Base-by-base conservation (phyloP, 805 yeast species). In the Yarrowia sp. region DNA sequence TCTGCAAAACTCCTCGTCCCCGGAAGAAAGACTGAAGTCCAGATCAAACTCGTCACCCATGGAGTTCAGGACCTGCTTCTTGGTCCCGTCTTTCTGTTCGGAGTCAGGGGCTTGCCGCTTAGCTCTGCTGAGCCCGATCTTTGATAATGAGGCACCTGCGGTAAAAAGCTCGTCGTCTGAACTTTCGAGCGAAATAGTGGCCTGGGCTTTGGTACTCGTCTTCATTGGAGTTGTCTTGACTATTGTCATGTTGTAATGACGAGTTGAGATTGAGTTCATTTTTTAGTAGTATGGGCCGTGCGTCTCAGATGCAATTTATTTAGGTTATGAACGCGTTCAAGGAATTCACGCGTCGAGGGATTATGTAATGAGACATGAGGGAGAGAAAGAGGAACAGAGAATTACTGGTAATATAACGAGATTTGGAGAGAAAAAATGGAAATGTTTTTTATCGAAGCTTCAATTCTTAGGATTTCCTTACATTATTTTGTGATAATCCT, bases 11-110 rank as follows among this genome's bases (percentile, higher is more conserved):
- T 14, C 16, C 9, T 54, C 61, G 26, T 54, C 61, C 8, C 26
- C 46, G 3, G 61, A 54, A 24, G 59, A 35, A n/a, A 52, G 22
- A n/a, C n/a, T 24, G 33, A 49, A 4, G 4, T 49, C 58, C 19
- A 54, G 26, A 19, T 54, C 61, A 26, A 54, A 54, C 35, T 26
- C 35, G 35, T 54, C 61, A 17, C 46, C 46, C 46, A 38, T 24
- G 30, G 61, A 54, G 35, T 54, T 54, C 26, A 46, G 26, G 2
- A 54, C 41, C 41, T 33, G 19, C 14, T 22, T 54, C 14, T 54
- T 54, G 19, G 35, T 36, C 11, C 10, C 22, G 2, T 33, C 32
- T 9, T 30, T 51, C 14, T 30, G 14, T 19, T 24, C 24, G 22
- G 46, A 11, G n/a, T 26, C 61, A 38, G 46, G 61, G 19, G 33